Evolutionary conservation across 805 yeast species (phyloP).

Genomic region (Saturnispora zaruensis): DNA sequence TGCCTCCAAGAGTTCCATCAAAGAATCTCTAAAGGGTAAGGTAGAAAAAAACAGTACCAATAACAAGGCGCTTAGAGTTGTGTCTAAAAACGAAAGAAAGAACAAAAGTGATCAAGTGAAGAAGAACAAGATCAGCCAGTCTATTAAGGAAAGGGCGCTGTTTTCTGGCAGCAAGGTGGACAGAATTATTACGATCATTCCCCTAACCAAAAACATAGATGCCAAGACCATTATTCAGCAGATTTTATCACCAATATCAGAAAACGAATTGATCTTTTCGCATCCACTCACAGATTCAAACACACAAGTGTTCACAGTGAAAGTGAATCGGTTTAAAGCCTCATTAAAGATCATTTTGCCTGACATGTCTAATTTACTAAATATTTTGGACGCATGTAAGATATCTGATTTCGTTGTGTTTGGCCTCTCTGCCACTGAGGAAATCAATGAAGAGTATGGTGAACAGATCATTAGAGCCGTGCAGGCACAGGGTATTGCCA

Average conservation of each 20-base stretch:
- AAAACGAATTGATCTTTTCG: slow-evolving; percentile 26
- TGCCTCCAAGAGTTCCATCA: slow-evolving; percentile 79
- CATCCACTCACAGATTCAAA: slow-evolving; percentile 28
- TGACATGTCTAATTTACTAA: slow-evolving; percentile 52
- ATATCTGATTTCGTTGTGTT: slow-evolving; percentile 84
- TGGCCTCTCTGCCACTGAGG: slow-evolving; percentile 80
- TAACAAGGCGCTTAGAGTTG: slow-evolving; percentile 32
- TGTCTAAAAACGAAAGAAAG: slow-evolving; percentile 56
- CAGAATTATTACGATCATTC: slow-evolving; percentile 71
- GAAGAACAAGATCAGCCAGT: slow-evolving; percentile 55
- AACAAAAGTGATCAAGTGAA: slow-evolving; percentile 73
- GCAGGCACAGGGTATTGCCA: slow-evolving; percentile 86
- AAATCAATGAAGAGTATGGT: slow-evolving; percentile 71
- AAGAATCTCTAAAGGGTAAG: slow-evolving; percentile 75
- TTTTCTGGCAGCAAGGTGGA: slow-evolving; percentile 68
- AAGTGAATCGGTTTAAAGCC: slow-evolving; percentile 61
- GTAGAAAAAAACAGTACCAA: slow-evolving; percentile 52
- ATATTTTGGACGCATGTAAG: slow-evolving; percentile 78
- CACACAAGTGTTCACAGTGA: slow-evolving; percentile 46
- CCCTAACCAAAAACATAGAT: slow-evolving; percentile 66
- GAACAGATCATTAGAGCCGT: slow-evolving; percentile 85
- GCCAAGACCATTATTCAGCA: slow-evolving; percentile 44
- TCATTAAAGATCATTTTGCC: slow-evolving; percentile 69
- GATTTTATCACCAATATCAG: slow-evolving; percentile 33
- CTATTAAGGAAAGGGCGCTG: slow-evolving; percentile 51